Percentiles rank a stretch among this genome's conserved stretches.
Conservation (phyloP, 805 yeast species). For the Ogataea zsoltii region DNA sequence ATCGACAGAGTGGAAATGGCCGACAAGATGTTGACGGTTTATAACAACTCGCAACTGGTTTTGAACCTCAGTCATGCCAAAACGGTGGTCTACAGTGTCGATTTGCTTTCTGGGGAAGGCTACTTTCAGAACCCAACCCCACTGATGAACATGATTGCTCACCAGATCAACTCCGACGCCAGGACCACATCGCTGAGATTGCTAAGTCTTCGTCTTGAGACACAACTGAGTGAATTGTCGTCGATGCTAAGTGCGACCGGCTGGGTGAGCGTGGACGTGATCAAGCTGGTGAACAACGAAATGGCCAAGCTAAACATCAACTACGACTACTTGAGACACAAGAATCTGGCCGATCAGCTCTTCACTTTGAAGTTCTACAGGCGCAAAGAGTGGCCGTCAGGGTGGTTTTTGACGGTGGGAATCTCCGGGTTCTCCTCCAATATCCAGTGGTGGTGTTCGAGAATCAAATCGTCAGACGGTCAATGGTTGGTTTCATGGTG, state of each 20-base stretch:
- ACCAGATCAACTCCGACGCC: conserved; percentile 32
- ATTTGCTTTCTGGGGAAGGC: conserved; percentile 40
- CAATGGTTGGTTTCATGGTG: conserved; percentile 59
- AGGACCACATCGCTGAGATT: conserved; percentile 35
- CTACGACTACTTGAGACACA: conserved; percentile 28
- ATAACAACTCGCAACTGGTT: conserved; percentile 26
- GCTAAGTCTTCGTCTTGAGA: conserved; percentile 48
- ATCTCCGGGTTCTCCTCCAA: conserved; percentile 36
- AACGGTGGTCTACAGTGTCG: conserved; percentile 33
- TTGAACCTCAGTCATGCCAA: conserved; percentile 32
- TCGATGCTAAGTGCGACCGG: conserved; percentile 63
- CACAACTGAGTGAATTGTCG: conserved; percentile 50
- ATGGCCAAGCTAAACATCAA: conserved; percentile 40
- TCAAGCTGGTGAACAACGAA: conserved; percentile 52
- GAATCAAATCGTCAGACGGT: conserved; percentile 49
- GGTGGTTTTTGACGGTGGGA: conserved; percentile 52
- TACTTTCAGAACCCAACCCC: conserved; percentile 49
- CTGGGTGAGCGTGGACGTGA: conserved; percentile 63
- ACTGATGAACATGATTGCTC: conserved; percentile 35
- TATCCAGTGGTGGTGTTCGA: conserved; percentile 54
- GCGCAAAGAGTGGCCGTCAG: conserved; percentile 54
- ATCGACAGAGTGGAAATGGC: conserved; percentile 29
- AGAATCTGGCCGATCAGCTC: conserved; percentile 22
- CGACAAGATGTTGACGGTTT: conserved; percentile 32
- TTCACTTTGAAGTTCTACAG: conserved; percentile 40